Conservation (phyloP, 2,329 filamentous ascomycete species). For the Salinomyces thailandicus region DNA sequence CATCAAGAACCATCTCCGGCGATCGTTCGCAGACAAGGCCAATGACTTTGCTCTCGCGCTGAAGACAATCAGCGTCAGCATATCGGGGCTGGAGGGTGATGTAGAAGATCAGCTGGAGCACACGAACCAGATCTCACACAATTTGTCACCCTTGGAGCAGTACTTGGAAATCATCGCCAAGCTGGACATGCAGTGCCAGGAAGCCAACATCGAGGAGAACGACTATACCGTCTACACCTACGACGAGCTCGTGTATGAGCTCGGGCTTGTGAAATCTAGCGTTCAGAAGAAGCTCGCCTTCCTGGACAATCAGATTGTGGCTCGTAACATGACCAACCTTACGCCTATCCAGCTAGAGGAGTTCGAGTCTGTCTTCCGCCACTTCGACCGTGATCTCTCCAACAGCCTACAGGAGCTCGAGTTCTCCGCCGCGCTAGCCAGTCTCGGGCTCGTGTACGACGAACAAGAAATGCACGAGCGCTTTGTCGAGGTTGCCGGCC, state of each 20-base stretch:
- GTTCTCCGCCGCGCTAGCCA: slow-evolving; percentile 92
- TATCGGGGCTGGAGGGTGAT: slow-evolving; percentile 93
- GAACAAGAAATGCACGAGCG: slow-evolving; percentile 97
- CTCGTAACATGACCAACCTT: slow-evolving; percentile 95
- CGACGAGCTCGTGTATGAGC: slow-evolving; percentile 88
- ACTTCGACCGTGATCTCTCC: slow-evolving; percentile 88
- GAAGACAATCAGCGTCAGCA: slow-evolving; percentile 87
- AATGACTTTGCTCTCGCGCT: slow-evolving; percentile 95
- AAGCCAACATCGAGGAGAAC: slow-evolving; percentile 98
- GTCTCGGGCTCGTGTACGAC: slow-evolving; percentile 86
- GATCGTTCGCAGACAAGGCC: slow-evolving; percentile 91
- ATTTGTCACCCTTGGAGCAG: slow-evolving; percentile 76
- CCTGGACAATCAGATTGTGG: slow-evolving; percentile 96
- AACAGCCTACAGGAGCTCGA: slow-evolving; percentile 89
- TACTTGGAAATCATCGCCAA: slow-evolving; percentile 81
- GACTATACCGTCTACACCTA: slow-evolving; percentile 99
- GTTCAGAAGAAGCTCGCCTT: slow-evolving; percentile 95
- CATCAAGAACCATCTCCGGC: slow-evolving; percentile 90
- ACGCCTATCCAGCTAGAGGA: slow-evolving; percentile 97
- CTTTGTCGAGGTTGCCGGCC: slow-evolving; percentile 68
- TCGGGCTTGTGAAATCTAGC: slow-evolving; percentile 79
- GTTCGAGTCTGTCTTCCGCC: slow-evolving; percentile 95
- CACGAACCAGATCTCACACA: slow-evolving; percentile 74
- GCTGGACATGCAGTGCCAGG: slow-evolving; percentile 78
- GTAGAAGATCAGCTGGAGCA: slow-evolving; percentile 89